Evolutionary conservation across 2,329 filamentous ascomycete genomes (phyloP), one percentile per base, ranked within the genome.

Genomic region (Thielaviopsis ethacetica): DNA sequence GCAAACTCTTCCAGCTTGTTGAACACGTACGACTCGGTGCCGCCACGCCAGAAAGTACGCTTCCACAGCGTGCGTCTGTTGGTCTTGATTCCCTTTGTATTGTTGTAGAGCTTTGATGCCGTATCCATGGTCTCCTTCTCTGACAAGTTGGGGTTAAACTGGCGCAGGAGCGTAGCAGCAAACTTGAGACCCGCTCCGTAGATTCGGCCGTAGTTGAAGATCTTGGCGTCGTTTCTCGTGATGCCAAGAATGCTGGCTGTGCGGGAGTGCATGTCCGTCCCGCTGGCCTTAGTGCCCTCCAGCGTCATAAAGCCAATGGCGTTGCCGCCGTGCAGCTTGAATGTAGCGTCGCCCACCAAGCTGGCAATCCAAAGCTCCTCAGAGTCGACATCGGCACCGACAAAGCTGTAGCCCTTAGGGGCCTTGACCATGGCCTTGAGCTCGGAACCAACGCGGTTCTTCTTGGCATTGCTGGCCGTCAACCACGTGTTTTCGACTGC

Each of bases 271-370:
- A 97, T 73, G 70, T 98, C 91, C 0, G 91, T 98, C 3, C 91
- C 91, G 2, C 88, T 89, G 5, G 89, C 84, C 71, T 98, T 97
- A 55, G 89, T 93, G 15, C 93, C 91, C 72, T 98, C 94, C 1
- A 98, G 76, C 0, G 93, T 98, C 94, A 98, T 98, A 75, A 98
- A 98, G 0, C 94, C 93, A 61, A 98, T 88, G 1, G 94, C 93
- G 68, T 96, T 97, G 57, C 93, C 94, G 50, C 93, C 94, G 65
- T 98, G 93, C 1, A 98, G 76, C 67, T 89, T 86, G 73, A 98
- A 98, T 24, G 91, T 90, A 3, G 93, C 88, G 69, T 98, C 93
- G 24, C 93, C 93, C 1, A 98, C 82, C 1, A 98, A 77, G 69
- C 89, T 95, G 3, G 93, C 94, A 66, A 98, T 98, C 93, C 94